Evolutionary conservation across 106 monocot species (phyloP).

Genomic region (Xerophyta viscosa): DNA sequence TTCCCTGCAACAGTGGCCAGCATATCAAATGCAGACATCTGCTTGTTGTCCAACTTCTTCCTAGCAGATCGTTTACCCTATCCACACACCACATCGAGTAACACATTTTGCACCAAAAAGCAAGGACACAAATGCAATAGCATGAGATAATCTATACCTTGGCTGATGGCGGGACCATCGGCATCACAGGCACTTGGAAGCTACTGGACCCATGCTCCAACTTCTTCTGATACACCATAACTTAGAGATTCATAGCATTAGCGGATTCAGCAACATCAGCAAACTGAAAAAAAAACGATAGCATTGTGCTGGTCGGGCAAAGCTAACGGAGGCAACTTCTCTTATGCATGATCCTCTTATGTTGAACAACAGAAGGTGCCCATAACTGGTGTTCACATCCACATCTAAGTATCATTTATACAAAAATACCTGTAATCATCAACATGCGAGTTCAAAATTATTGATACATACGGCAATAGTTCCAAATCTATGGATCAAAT

Average conservation of each 20-base stretch:
- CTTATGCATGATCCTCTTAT: neutral
- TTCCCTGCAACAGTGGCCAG: constrained; percentile 75
- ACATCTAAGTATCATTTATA: too few relatives aligned
- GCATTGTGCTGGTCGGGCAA: neutral
- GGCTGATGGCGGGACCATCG: constrained; percentile 45
- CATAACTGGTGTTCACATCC: neutral
- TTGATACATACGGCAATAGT: neutral
- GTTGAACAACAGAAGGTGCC: neutral
- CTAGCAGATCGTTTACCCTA: constrained; percentile 61
- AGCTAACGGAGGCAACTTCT: neutral
- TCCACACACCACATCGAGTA: constrained; percentile 3
- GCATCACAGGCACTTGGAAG: constrained; percentile 38
- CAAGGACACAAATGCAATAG: neutral
- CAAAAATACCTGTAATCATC: neutral
- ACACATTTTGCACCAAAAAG: neutral
- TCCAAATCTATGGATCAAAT: neutral
- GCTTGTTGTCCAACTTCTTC: constrained; percentile 28
- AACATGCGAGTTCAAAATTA: neutral
- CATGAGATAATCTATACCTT: constrained; percentile 46
- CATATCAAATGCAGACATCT: constrained; percentile 72
- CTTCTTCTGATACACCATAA: constrained; percentile 84
- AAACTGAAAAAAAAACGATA: too few relatives aligned
- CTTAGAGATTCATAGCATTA: constrained; percentile 24
- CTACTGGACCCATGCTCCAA: constrained; percentile 51
- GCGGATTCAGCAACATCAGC: constrained; percentile 18